Conservation (phyloP, 2,329 filamentous ascomycete genomes). For the Tolypocladium nubicola region DNA sequence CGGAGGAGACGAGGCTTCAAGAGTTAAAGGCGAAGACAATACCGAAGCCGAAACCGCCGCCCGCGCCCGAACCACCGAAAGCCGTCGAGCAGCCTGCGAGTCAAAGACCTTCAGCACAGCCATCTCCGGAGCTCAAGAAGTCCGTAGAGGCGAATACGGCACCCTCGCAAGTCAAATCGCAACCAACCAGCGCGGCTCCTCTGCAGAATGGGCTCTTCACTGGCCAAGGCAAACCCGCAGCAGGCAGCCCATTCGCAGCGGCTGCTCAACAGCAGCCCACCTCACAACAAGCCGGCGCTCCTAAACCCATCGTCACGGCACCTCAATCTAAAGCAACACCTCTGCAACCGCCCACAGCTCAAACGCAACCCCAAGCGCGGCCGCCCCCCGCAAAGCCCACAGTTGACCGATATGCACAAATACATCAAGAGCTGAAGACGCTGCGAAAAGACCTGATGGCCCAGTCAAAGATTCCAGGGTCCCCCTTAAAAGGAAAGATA, state of each 20-base stretch:
- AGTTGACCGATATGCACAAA: constrained; percentile 37
- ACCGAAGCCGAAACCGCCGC: constrained; percentile 29
- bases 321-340: neutral
- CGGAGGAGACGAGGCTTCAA: constrained; percentile 35
- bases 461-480: constrained; percentile 36
- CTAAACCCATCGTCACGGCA: neutral
- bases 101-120: constrained; percentile 1
- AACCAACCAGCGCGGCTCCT: constrained; percentile 3
- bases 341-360: neutral
- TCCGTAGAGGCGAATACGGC: constrained; percentile 1
- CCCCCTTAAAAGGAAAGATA: constrained; percentile 51
- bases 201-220: constrained; percentile 10
- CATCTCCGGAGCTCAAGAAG: constrained; percentile 8
- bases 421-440: constrained; percentile 60
- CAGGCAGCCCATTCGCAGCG: neutral
- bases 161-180: constrained; percentile 1
- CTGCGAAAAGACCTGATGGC: constrained; percentile 52
- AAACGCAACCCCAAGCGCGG: neutral
- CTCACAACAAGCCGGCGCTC: neutral
- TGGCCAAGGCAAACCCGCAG: constrained; percentile 11
- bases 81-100: constrained; percentile 5
- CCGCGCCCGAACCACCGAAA: constrained; percentile 17
- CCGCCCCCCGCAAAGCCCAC: constrained; percentile 1
- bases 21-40: constrained; percentile 35
- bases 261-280: neutral